A percentile compares a stretch with the other conserved stretches of the same genome.
These are phyloP conservation scores for Aspergillus fumigatiaffinis DNA, from an alignment of 2,329 filamentous ascomycete genomes.

Conservation along the genomic window DNA sequence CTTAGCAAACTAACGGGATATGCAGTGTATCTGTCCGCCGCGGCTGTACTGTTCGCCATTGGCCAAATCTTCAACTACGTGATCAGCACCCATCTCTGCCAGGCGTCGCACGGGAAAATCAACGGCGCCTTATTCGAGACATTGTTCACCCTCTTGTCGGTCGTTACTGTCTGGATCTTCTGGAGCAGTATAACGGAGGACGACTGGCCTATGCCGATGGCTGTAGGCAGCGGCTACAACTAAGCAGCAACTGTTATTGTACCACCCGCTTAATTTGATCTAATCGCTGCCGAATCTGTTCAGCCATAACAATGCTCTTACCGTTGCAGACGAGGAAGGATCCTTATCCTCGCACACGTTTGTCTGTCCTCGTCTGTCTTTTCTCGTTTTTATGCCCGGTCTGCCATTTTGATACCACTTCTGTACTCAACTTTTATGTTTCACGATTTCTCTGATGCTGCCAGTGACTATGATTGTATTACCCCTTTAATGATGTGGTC, in stretches of 20 bases:
- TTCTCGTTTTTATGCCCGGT: slow-evolving; percentile 3
- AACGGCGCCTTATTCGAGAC: slow-evolving; percentile 92
- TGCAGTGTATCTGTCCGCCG: slow-evolving; percentile 67
- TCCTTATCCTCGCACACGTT: neutral
- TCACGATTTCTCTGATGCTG: slow-evolving; percentile 10
- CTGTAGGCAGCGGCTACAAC: slow-evolving; percentile 27
- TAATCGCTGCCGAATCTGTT: neutral
- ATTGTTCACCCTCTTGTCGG: slow-evolving; percentile 80
- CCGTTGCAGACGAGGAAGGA: neutral
- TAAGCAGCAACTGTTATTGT: neutral
- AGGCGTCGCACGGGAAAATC: slow-evolving; percentile 76
- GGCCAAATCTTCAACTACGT: slow-evolving; percentile 97
- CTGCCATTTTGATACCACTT: slow-evolving; percentile 15
- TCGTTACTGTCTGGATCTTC: slow-evolving; percentile 85
- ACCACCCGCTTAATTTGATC: neutral
- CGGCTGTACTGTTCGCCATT: slow-evolving; percentile 78
- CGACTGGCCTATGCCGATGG: slow-evolving; percentile 72
- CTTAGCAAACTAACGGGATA: slow-evolving; percentile 2
- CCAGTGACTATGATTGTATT: slow-evolving; percentile 3
- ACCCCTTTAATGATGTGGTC: slow-evolving; percentile 4
- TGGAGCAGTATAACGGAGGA: slow-evolving; percentile 99
- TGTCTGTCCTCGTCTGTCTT: neutral
- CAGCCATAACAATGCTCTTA: neutral
- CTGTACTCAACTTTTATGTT: slow-evolving; percentile 8
- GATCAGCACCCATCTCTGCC: slow-evolving; percentile 85